Evolutionary conservation across 345 rosid genomes (phyloP).

Genomic region (Eucalyptus marginata): DNA sequence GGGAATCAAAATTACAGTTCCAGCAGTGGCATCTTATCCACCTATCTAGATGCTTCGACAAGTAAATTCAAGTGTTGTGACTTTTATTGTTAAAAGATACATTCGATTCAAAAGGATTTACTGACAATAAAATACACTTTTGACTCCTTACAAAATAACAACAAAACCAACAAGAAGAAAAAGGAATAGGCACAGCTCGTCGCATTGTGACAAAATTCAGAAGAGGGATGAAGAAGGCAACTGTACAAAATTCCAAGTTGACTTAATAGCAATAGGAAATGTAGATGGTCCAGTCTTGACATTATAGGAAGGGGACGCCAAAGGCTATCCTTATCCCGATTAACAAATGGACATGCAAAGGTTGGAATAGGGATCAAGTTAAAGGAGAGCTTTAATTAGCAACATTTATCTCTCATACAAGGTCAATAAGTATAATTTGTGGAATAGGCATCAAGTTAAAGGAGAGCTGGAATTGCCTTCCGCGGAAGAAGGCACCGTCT

Average conservation of each 20-base stretch:
- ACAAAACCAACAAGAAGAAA: background rate
- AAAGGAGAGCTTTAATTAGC: background rate
- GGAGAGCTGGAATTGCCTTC: conserved; percentile 28
- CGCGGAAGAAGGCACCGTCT: conserved; percentile 41
- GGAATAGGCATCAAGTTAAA: no score
- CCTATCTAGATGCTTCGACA: background rate
- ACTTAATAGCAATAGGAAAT: background rate
- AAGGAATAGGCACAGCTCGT: background rate
- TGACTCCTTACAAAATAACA: background rate
- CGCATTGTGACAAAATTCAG: background rate
- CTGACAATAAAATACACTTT: background rate
- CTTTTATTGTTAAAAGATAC: no score
- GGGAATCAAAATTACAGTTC: background rate
- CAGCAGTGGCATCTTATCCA: background rate
- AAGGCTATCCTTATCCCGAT: background rate
- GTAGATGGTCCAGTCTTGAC: background rate
- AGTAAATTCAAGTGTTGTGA: background rate
- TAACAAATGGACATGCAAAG: background rate
- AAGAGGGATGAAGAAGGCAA: background rate
- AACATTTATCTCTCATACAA: background rate
- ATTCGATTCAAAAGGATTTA: background rate
- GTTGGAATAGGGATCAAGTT: background rate
- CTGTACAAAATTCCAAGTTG: background rate
- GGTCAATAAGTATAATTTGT: background rate
- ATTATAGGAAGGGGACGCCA: background rate